These are phyloP conservation scores for Macaranga tanarius DNA, from an alignment of 441 rosid genomes.

Conservation along the genomic window DNA sequence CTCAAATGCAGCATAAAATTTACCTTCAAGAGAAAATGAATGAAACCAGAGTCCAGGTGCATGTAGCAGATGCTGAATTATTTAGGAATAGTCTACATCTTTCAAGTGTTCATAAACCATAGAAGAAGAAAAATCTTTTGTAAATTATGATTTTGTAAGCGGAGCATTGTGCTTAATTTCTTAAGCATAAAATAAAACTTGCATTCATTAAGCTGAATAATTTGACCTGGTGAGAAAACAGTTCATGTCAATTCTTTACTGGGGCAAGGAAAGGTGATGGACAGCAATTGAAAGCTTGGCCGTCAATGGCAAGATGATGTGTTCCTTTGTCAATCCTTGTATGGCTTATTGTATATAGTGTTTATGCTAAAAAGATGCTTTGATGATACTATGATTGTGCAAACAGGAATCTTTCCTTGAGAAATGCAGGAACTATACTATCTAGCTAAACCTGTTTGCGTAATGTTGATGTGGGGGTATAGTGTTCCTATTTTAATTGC, in stretches of 20 bases:
- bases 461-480: too few species aligned
- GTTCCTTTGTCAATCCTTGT: background rate
- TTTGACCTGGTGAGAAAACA: background rate
- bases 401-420: too few species aligned
- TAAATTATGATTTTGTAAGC: constrained; percentile 22
- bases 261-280: background rate
- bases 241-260: background rate
- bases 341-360: too few species aligned
- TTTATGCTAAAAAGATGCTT: too few species aligned
- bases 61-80: background rate
- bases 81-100: background rate
- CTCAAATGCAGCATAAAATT: background rate
- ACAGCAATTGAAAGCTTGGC: constrained; percentile 1
- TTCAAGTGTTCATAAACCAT: constrained; percentile 15
- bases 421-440: too few species aligned
- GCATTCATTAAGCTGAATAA: constrained; percentile 6
- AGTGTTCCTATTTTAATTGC: too few species aligned
- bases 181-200: constrained; percentile 4
- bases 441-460: too few species aligned
- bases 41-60: background rate
- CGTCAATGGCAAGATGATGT: background rate
- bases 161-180: constrained; percentile 15
- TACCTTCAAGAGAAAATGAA: background rate
- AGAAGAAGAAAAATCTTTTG: constrained; percentile 10
- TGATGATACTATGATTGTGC: too few species aligned